phyloP scores from a whole-genome alignment of 352 stramenopile species.

The Globisporangium middletonii region DNA sequence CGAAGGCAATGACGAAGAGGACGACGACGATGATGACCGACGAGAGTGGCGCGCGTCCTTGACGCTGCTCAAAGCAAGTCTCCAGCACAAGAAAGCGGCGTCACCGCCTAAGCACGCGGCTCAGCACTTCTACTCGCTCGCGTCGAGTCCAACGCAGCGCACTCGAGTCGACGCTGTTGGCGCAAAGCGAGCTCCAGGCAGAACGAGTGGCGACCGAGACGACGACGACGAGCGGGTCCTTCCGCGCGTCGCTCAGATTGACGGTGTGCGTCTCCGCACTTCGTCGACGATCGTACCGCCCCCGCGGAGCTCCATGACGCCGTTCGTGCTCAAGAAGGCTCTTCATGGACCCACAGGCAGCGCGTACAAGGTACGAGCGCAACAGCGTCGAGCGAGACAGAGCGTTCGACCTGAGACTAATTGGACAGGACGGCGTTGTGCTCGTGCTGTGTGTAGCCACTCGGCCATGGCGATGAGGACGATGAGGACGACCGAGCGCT shows the following conservation, averaged over 20 bases:
- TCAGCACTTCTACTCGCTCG: neutral
- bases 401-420: too few species aligned
- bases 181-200: too few species aligned
- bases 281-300: conserved; percentile 2
- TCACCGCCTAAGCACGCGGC: conserved; percentile 13
- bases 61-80: conserved; percentile 26
- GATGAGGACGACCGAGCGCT: neutral
- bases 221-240: too few species aligned
- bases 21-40: conserved; percentile 8
- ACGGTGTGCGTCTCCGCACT: neutral
- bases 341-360: neutral
- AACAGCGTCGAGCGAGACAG: neutral
- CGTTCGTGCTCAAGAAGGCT: conserved; percentile 8
- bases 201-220: too few species aligned
- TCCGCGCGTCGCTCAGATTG: too few species aligned
- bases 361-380: neutral
- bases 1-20: neutral
- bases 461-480: too few species aligned
- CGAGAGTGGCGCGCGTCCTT: conserved; percentile 32
- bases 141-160: neutral
- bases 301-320: neutral
- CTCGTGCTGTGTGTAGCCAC: too few species aligned
- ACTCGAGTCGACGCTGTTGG: neutral
- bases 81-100: conserved; percentile 26
- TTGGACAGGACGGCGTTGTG: too few species aligned